Conservation (phyloP, 129 eudicot species). For the Mikania micrantha region DNA sequence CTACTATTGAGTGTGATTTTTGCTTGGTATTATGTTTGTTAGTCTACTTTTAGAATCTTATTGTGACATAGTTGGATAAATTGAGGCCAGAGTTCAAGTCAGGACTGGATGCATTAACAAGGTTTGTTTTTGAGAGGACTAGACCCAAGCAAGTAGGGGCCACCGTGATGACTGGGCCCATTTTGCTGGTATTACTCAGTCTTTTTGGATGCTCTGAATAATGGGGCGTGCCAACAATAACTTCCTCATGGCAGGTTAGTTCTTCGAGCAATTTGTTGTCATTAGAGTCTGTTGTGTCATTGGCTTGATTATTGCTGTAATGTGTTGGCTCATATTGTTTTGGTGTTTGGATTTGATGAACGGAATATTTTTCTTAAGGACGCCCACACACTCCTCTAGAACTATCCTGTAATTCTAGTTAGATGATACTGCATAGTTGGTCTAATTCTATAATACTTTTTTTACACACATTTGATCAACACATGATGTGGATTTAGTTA, state of each 20-base stretch:
- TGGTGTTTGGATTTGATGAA: neutral
- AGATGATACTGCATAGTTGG: neutral
- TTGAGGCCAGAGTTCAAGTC: constrained; percentile 91
- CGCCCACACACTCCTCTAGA: neutral
- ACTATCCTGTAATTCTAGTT: neutral
- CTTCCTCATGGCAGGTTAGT: constrained; percentile 98
- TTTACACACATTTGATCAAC: neutral
- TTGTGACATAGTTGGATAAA: constrained; percentile 49
- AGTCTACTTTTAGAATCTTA: neutral
- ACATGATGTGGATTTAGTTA: neutral
- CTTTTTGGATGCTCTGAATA: constrained; percentile 97
- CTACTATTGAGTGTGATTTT: no score
- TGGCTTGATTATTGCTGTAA: constrained; percentile 4
- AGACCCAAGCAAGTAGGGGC: constrained; percentile 96
- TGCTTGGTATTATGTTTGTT: no score
- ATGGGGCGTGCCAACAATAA: constrained; percentile 99
- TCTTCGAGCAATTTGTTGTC: constrained; percentile 8
- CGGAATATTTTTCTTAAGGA: neutral
- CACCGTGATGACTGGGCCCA: constrained; percentile 96
- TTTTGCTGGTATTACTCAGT: constrained; percentile 94
- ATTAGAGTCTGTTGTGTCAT: neutral
- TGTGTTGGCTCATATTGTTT: neutral
- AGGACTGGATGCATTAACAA: constrained; percentile 84
- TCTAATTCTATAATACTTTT: neutral
- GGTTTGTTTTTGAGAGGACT: constrained; percentile 95